Conservation (phyloP, 1,284 basidiomycete genomes). For the Schizopora paradoxa region DNA sequence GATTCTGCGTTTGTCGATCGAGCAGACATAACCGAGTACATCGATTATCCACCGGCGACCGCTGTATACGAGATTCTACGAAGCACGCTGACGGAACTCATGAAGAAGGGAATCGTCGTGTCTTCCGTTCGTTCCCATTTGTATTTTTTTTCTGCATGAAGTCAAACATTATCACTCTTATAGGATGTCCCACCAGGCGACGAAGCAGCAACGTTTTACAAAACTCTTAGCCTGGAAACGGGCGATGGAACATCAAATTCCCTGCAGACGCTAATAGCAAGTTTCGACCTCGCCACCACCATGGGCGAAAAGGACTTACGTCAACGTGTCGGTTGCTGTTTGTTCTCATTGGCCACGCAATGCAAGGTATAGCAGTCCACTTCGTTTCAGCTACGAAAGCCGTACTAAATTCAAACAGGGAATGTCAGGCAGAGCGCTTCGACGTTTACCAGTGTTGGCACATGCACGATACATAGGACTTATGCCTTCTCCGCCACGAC, state of each 20-base stretch:
- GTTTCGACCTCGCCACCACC: conserved; percentile 5
- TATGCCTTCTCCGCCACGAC: conserved; percentile 11
- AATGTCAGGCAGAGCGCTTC: conserved; percentile 88
- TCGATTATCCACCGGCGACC: conserved; percentile 84
- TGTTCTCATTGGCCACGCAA: conserved; percentile 63
- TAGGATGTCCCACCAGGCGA: conserved; percentile 60
- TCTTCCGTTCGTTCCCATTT: conserved; percentile 41
- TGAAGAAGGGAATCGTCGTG: conserved; percentile 66
- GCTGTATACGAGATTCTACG: conserved; percentile 94
- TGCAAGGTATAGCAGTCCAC: conserved; percentile 59
- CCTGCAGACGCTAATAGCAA: conserved; percentile 7
- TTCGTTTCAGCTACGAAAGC: background rate
- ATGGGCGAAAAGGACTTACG: conserved; percentile 19
- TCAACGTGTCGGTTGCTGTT: conserved; percentile 47
- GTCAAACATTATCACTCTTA: background rate
- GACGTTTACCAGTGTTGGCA: conserved; percentile 87
- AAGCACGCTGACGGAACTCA: conserved; percentile 78
- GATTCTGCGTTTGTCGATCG: conserved; percentile 95
- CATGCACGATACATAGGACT: conserved; percentile 72
- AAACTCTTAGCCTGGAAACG: conserved; percentile 10
- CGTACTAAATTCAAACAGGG: conserved; percentile 44
- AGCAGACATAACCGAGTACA: conserved; percentile 94
- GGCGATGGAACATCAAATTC: background rate
- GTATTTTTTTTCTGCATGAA: conserved; percentile 3
- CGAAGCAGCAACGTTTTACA: conserved; percentile 46